phyloP scores from a whole-genome alignment of 306 rosid genomes.

The Medicago truncatula region MtrunA17r5.0-ANR NC_053043.1:41729501-41730000 shows the following conservation, averaged over 20 bases:
- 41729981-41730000: too few species aligned
- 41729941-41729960: too few species aligned
- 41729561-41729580: background rate
- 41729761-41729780: background rate
- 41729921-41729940: too few species aligned
- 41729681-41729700: background rate
- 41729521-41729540: too few species aligned
- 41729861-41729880: conserved; percentile 22
- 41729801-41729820: conserved; percentile 19
- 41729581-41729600: background rate
- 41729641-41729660: background rate
- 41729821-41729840: background rate
- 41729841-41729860: conserved; percentile 7
- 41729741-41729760: background rate
- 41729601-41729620: background rate
- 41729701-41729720: background rate
- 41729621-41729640: background rate
- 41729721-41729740: background rate
- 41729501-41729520: background rate
- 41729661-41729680: background rate
- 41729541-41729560: background rate
- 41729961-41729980: too few species aligned
- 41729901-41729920: too few species aligned
- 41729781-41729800: conserved; percentile 12
- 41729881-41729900: conserved; percentile 27